Evolutionary conservation across 2,329 filamentous ascomycete genomes (phyloP).

Genomic region (Chaetomiaceae sp.): DNA sequence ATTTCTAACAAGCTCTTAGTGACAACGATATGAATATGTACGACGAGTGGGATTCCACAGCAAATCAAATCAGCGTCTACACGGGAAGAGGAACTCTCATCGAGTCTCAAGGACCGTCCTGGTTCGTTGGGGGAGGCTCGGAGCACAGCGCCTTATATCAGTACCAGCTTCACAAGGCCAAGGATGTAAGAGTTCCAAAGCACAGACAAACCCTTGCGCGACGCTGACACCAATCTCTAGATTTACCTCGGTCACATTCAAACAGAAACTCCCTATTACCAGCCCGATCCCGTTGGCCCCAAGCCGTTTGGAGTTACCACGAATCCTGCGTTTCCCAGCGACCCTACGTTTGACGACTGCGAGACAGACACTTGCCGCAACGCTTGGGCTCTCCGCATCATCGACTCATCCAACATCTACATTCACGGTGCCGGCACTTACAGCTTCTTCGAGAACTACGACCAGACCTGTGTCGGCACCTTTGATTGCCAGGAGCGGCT

Average conservation of each 20-base stretch:
- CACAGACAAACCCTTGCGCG: too few relatives aligned
- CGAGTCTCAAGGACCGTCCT: conserved; percentile 43
- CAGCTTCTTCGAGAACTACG: background rate
- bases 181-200: conserved; percentile 42
- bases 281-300: conserved; percentile 38
- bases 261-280: conserved; percentile 66
- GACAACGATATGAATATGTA: conserved; percentile 25
- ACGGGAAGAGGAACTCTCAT: conserved; percentile 36
- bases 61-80: conserved; percentile 32
- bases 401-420: background rate
- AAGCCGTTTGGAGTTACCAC: background rate
- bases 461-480: background rate
- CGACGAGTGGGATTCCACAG: background rate
- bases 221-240: too few relatives aligned
- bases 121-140: conserved; percentile 58
- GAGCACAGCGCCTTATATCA: conserved; percentile 64
- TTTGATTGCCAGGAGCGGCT: background rate
- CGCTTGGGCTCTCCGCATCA: background rate
- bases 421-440: background rate
- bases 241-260: conserved; percentile 60
- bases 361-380: background rate
- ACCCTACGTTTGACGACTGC: background rate
- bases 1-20: background rate
- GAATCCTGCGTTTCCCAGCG: background rate
- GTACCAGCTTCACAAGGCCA: conserved; percentile 57